Base-by-base conservation (phyloP, 371 early-diverging fungal genomes). In the Mucor sp. region DNA sequence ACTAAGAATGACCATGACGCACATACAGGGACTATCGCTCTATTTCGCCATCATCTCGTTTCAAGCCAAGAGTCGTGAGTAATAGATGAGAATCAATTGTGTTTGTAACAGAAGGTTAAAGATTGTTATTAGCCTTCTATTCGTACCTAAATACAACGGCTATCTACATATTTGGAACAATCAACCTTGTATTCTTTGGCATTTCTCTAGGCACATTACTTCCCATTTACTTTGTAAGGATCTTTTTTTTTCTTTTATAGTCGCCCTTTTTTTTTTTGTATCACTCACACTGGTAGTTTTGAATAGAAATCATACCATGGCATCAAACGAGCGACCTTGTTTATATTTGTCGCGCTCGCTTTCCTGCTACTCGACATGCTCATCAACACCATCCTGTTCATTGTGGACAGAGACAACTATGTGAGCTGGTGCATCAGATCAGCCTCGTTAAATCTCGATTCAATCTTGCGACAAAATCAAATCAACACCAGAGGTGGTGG, bases 31-130 rank as follows among this genome's bases (percentile, higher is more conserved):
- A 37, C 30, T 83, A 11, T 77, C 81, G 5, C 33, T 82, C n/a
- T 84, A 84, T 65, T 80, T 84, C 62, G 74, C 82, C 14, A 67
- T 81, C 32, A 32, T 82, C 12, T 78, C 82, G 30, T 84, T 84
- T 65, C 82, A 77, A 67, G 57, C 55, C 14, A 68, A 71, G 44
- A 84, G 80, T 58, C 82, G 84, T 79, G 77, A 77, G 83, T 65
- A 28, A 21, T 15, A 23, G 0, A 50, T 57, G 17, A 37, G 35
- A 9, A 43, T n/a, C 17, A 41, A 41, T 41, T 41, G 9, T 41
- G 5, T 17, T n/a, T 25, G 15, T 27, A 27, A 27, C 53, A 57
- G 50, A 58, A 58, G 39, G 32, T 19, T 27, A 70, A 59, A 21
- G 4, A 53, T 12, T 8, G 37, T 63, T 48, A 19, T n/a, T 62